These are phyloP conservation scores for Paraphaeosphaeria sporulosa DNA, from an alignment of 2,329 filamentous ascomycete species.

Conservation along the genomic window DNA sequence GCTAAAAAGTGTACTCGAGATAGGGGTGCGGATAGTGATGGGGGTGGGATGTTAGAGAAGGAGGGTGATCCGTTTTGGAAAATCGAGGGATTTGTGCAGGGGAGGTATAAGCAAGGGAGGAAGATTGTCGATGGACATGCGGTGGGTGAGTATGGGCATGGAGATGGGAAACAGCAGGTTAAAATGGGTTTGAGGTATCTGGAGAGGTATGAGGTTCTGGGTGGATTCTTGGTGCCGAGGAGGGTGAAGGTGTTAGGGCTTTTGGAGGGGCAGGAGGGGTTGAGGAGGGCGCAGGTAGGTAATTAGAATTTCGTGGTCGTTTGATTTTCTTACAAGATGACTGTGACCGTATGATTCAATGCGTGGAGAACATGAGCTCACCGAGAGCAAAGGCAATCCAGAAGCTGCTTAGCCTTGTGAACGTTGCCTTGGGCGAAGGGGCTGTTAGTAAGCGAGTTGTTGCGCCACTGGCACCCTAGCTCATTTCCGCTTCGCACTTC, in stretches of 20 bases:
- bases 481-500: constrained; percentile 10
- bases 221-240: constrained; percentile 18
- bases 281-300: too few species aligned
- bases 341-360: too few species aligned
- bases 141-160: background rate
- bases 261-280: background rate
- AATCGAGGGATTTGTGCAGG: background rate
- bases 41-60: background rate
- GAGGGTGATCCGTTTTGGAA: background rate
- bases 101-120: background rate
- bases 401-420: too few species aligned
- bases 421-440: background rate
- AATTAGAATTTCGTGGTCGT: too few species aligned
- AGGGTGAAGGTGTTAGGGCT: constrained; percentile 4
- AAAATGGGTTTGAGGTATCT: constrained; percentile 4
- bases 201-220: constrained; percentile 16
- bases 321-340: too few species aligned
- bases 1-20: background rate
- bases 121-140: background rate
- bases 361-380: too few species aligned
- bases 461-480: background rate
- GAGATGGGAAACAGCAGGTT: background rate
- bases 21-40: background rate
- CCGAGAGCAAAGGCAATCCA: too few species aligned
- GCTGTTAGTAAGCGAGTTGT: background rate